Percentiles rank a stretch among this genome's conserved stretches.
Conservation (phyloP, 75 land plant genomes). For the Selaginella moellendorffii region DNA sequence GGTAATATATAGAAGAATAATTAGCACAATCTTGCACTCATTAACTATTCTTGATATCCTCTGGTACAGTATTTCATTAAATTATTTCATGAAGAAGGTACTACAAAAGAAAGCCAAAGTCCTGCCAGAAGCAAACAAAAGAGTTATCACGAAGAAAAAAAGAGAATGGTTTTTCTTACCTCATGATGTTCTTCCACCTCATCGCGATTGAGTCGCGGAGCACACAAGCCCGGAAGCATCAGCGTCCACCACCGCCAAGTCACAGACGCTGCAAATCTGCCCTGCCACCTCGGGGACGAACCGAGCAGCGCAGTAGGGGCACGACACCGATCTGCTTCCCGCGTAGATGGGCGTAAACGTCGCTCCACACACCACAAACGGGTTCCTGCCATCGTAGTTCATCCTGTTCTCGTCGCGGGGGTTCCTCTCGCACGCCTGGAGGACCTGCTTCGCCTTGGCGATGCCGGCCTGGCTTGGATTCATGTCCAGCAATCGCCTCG, state of each 20-base stretch:
- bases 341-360: conserved; percentile 45
- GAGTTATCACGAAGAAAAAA: too few species aligned
- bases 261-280: conserved; percentile 34
- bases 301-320: conserved; percentile 36
- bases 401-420: conserved; percentile 30
- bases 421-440: conserved; percentile 40
- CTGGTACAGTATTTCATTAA: too few species aligned
- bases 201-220: conserved; percentile 37
- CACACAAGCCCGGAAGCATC: conserved; percentile 53
- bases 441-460: conserved; percentile 33
- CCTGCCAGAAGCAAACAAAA: too few species aligned
- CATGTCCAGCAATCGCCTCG: conserved; percentile 38
- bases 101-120: too few species aligned
- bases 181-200: too few species aligned
- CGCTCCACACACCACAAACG: conserved; percentile 47
- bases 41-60: too few species aligned
- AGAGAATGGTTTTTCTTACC: too few species aligned
- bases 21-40: too few species aligned
- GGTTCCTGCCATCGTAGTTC: conserved; percentile 56
- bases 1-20: too few species aligned
- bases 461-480: conserved; percentile 27
- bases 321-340: conserved; percentile 38
- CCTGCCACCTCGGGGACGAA: conserved; percentile 33
- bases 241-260: conserved; percentile 37
- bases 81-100: too few species aligned